Conservation (phyloP, 441 rosid species). For the Corymbia citriodora region DNA sequence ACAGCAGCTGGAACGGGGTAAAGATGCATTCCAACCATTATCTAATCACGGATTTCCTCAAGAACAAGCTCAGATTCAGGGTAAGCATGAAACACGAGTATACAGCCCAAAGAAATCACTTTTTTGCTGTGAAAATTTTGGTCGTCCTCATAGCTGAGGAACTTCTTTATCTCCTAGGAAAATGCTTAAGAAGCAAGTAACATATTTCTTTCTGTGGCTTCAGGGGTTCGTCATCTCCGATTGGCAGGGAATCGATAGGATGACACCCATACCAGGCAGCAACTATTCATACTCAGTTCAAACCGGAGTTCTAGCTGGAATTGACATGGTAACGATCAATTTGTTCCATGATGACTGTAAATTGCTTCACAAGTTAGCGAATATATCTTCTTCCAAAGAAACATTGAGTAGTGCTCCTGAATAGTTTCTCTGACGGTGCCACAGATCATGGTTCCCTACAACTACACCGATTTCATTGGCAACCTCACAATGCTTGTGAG, state of each 20-base stretch:
- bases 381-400: background rate
- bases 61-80: conserved; percentile 62
- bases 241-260: conserved; percentile 59
- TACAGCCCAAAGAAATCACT: background rate
- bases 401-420: background rate
- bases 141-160: background rate
- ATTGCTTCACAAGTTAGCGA: background rate
- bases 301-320: conserved; percentile 59
- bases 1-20: conserved; percentile 74
- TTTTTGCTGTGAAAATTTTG: background rate
- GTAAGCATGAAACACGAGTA: conserved; percentile 20
- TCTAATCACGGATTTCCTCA: conserved; percentile 61
- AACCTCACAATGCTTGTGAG: conserved; percentile 30
- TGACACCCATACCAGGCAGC: conserved; percentile 45
- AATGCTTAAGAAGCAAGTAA: background rate
- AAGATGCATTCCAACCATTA: conserved; percentile 71
- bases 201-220: background rate
- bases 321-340: conserved; percentile 56
- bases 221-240: conserved; percentile 50
- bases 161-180: background rate
- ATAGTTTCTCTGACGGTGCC: background rate
- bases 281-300: conserved; percentile 67
- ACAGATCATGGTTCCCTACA: conserved; percentile 57
- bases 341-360: background rate
- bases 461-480: conserved; percentile 40